These are phyloP conservation scores for Aureobasidium uvarum DNA, from an alignment of 2,329 filamentous ascomycete genomes.

Conservation along the genomic window DNA sequence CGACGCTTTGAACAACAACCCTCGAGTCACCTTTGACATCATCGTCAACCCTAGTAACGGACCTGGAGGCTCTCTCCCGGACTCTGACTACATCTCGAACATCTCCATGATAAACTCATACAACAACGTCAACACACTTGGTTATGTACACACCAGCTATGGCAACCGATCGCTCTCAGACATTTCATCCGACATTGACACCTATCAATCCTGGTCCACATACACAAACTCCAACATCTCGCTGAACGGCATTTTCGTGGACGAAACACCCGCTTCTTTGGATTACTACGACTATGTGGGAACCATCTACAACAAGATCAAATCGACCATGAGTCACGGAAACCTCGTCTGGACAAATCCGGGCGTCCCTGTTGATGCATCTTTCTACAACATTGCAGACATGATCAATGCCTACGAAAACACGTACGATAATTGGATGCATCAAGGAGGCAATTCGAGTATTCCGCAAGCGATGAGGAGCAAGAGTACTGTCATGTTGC, in stretches of 20 bases:
- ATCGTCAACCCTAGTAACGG: conserved; percentile 30
- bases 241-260: conserved; percentile 36
- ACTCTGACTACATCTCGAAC: conserved; percentile 32
- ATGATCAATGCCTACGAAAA: conserved; percentile 33
- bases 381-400: conserved; percentile 32
- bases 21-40: conserved; percentile 27
- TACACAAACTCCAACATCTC: conserved; percentile 31
- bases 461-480: conserved; percentile 24
- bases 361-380: conserved; percentile 28
- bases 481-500: conserved; percentile 31
- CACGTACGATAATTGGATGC: conserved; percentile 25
- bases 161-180: conserved; percentile 32
- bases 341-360: conserved; percentile 32
- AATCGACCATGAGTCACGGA: conserved; percentile 25
- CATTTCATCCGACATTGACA: conserved; percentile 29
- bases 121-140: conserved; percentile 34
- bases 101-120: conserved; percentile 32
- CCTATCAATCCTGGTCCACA: conserved; percentile 30
- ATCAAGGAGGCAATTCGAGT: conserved; percentile 25
- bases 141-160: conserved; percentile 36
- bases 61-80: conserved; percentile 30
- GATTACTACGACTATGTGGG: conserved; percentile 31
- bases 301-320: conserved; percentile 28
- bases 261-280: conserved; percentile 33
- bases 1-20: conserved; percentile 28